Evolutionary conservation across 495 filamentous ascomycete genomes (phyloP).

Genomic region (Viridothelium virens): DNA sequence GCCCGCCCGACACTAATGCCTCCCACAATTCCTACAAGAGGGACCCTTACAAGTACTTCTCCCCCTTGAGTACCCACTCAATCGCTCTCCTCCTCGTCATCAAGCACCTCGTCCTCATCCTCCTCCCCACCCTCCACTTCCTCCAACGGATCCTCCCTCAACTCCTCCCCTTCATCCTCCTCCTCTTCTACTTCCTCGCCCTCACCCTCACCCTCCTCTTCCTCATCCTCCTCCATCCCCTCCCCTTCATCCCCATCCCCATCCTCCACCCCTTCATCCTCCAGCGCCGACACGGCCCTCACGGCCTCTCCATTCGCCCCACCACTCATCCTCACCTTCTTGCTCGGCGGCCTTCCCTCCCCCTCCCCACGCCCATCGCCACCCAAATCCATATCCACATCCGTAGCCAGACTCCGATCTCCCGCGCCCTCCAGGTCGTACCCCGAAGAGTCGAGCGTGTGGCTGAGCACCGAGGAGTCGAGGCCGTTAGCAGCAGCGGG

Average conservation of each 20-base stretch:
- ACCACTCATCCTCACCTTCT: conserved; percentile 32
- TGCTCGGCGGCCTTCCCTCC: conserved; percentile 25
- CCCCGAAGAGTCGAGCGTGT: not conserved
- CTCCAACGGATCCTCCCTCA: conserved; percentile 43
- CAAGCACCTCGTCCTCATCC: conserved; percentile 32
- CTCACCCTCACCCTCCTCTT: conserved; percentile 47
- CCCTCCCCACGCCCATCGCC: conserved; percentile 14
- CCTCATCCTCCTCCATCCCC: conserved; percentile 44
- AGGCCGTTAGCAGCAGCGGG: not conserved
- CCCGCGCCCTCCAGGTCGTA: too few relatives aligned
- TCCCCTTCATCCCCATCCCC: conserved; percentile 30
- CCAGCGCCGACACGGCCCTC: conserved; percentile 14
- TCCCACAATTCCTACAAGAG: not conserved
- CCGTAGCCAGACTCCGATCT: too few relatives aligned
- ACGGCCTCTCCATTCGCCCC: conserved; percentile 14
- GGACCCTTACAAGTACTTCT: not conserved
- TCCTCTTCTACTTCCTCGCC: conserved; percentile 50
- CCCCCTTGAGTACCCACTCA: not conserved
- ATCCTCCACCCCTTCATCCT: conserved; percentile 19
- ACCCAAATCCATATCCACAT: not conserved
- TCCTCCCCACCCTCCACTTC: conserved; percentile 41
- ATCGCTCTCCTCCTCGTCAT: conserved; percentile 28
- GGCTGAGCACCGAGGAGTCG: conserved; percentile 12
- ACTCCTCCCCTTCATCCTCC: conserved; percentile 35
- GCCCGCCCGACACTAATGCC: too few relatives aligned